Evolutionary conservation across 2,329 filamentous ascomycete species (phyloP), one percentile per base, ranked within the genome.

Genomic region (Talaromyces rugulosus): DNA sequence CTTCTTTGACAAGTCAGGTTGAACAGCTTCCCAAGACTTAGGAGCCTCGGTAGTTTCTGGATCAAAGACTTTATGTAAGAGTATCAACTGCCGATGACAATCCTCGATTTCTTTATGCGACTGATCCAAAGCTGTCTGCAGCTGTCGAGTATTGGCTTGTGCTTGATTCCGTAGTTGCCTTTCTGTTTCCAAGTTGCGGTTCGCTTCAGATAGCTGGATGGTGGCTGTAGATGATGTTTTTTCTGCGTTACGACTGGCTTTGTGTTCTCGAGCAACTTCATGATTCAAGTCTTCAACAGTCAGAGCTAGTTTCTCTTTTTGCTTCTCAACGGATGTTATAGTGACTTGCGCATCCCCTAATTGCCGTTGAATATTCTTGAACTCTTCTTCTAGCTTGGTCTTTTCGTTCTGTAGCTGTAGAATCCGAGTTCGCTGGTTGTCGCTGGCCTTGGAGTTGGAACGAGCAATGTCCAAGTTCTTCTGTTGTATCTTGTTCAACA

Each of bases 401-500:
- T 96, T 98, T 71, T 97, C 94, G 16, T 88, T 85, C 66, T 94
- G 92, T 31, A 97, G 80, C 62, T 88, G 87, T 44, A 85, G 76
- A 55, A 97, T 81, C 67, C 95, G 90, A 2, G 88, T 84, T 42
- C 93, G 88, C 54, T 92, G 91, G 34, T 87, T 90, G 68, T 98
- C 94, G 64, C 86, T 92, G 33, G 90, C 94, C 63, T 89, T 89
- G 5, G 93, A 96, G 63, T 87, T 91, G 0, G 94, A 95, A 53
- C 95, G 87, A 47, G 94, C 94, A 74, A 99, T 96, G 72, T 99
- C 94, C 6, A 99, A 84, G 33, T 96, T 95, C 80, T 98, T 98
- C 71, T 98, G 94, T 71, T 98, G 94, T 18, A 99, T 83, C 77
- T 98, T 98, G 79, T 97, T 98, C 66, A 98, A 83, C n/a, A 99